Evolutionary conservation across 441 rosid genomes (phyloP).

Genomic region (Populus hybrid): DNA sequence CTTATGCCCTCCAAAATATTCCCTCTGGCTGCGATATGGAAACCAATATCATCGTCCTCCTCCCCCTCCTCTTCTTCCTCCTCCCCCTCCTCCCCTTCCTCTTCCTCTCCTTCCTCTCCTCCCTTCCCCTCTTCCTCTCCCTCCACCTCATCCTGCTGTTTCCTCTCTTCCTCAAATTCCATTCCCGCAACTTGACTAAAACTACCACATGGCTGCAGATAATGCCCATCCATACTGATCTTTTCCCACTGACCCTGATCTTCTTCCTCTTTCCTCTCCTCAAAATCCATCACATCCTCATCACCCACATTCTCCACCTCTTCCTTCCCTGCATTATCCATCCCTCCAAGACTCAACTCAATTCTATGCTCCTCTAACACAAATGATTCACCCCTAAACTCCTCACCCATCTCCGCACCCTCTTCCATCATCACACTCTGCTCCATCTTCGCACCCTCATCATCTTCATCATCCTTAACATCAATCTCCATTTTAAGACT

Average conservation of each 20-base stretch:
- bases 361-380: slow-evolving; percentile 45
- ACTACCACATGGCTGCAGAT: slow-evolving; percentile 31
- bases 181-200: slow-evolving; percentile 10
- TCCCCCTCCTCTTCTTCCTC: slow-evolving; percentile 31
- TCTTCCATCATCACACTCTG: slow-evolving; percentile 25
- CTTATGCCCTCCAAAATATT: slow-evolving; percentile 44
- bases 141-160: background rate
- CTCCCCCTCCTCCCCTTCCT: slow-evolving; percentile 20
- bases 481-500: slow-evolving; percentile 35
- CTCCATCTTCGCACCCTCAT: slow-evolving; percentile 18
- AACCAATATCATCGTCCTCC: slow-evolving; percentile 43
- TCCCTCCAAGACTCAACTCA: slow-evolving; percentile 45
- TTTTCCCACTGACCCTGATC: slow-evolving; percentile 31
- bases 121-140: background rate
- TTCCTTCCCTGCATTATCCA: slow-evolving; percentile 15
- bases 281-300: slow-evolving; percentile 22
- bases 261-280: slow-evolving; percentile 31
- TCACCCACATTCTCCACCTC: slow-evolving; percentile 10
- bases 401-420: slow-evolving; percentile 29
- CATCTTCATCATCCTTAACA: slow-evolving; percentile 34
- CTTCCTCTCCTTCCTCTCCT: slow-evolving; percentile 15
- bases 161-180: slow-evolving; percentile 28
- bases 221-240: slow-evolving; percentile 24
- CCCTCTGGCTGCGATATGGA: slow-evolving; percentile 42
- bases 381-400: slow-evolving; percentile 10